Percentiles rank a stretch among this genome's conserved stretches.
Conservation (phyloP, 2,329 filamentous ascomycete genomes). For the Aspergillus candidus region DNA sequence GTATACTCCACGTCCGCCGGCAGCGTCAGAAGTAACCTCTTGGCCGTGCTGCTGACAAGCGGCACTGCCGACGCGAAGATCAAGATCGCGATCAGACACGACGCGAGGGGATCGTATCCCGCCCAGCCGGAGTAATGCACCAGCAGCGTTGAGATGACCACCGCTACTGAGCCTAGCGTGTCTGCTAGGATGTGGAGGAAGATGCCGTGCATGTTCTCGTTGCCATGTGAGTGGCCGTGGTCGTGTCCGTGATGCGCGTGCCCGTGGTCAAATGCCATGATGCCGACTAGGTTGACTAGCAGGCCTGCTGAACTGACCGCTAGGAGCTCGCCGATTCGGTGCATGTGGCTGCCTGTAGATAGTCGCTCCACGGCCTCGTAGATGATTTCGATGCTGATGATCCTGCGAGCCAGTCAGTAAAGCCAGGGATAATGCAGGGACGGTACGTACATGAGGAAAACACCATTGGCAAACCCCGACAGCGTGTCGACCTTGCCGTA, state of each 20-base stretch:
- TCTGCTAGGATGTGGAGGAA: conserved; percentile 94
- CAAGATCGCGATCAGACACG: conserved; percentile 83
- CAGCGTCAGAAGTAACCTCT: conserved; percentile 74
- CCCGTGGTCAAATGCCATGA: conserved; percentile 72
- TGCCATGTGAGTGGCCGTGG: conserved; percentile 58
- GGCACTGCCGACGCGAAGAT: conserved; percentile 92
- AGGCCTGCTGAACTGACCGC: conserved; percentile 82
- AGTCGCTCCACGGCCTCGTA: conserved; percentile 89
- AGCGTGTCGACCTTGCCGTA: conserved; percentile 96
- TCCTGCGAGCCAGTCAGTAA: conserved; percentile 42
- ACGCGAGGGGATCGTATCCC: conserved; percentile 90
- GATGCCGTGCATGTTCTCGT: conserved; percentile 98
- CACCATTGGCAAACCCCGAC: conserved; percentile 92
- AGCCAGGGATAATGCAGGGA: background rate
- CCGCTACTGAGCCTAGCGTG: conserved; percentile 86
- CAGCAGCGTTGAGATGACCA: conserved; percentile 83
- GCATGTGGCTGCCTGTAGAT: conserved; percentile 74
- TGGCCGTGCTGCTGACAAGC: conserved; percentile 76
- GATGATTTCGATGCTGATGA: conserved; percentile 93
- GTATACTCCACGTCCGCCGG: conserved; percentile 82
- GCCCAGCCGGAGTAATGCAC: conserved; percentile 86
- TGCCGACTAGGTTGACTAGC: conserved; percentile 84
- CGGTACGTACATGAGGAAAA: conserved; percentile 72
- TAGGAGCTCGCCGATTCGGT: conserved; percentile 77
- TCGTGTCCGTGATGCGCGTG: conserved; percentile 42